Evolutionary conservation across 495 filamentous ascomycete species (phyloP), one percentile per base, ranked within the genome.

Genomic region (Neurospora tetraspora): DNA sequence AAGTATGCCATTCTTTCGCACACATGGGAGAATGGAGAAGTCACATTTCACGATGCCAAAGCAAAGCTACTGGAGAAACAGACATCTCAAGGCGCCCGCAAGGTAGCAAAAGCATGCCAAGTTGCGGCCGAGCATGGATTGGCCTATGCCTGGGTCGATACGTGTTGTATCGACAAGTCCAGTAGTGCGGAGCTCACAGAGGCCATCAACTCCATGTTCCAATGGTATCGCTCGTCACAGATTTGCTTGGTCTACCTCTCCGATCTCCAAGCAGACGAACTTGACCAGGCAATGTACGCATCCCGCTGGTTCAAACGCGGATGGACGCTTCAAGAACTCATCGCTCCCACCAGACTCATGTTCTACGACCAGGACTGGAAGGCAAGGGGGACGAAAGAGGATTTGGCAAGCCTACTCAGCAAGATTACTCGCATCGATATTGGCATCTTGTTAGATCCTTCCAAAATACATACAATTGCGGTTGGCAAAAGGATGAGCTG

Each of bases 1-100:
- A 14, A 31, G 18, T 85, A 85, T 69, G 83, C 83, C 42, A 85
- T 83, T 43, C 73, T 85, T 23, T 86, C 84, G 5, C 85, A 86
- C 73, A 81, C 77, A 8, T 85, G 83, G 84, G 79, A 74, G 8
- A 37, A 74, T 1, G 77, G 80, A 1, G 84, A 86, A 73, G 73
- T 86, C 12, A 76, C 79, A 6, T 36, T 76, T 9, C 39, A 59
- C n/a, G 71, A 73, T 3, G 12, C 23, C 68, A 65, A 59, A 71
- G 34, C 27, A 18, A 36, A 70, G 27, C 39, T 2, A 11, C 42
- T n/a, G 18, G 39, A 42, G 16, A 70, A 61, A 7, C 43, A 47
- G 36, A 69, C 9, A 4, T 18, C 42, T 39, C 39, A 73, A 23
- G 74, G 65, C 5, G 73, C 45, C 43, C 4, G 0, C 39, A 39